phyloP scores from a whole-genome alignment of 2,329 filamentous ascomycete genomes.

The Coniella vitis region DNA sequence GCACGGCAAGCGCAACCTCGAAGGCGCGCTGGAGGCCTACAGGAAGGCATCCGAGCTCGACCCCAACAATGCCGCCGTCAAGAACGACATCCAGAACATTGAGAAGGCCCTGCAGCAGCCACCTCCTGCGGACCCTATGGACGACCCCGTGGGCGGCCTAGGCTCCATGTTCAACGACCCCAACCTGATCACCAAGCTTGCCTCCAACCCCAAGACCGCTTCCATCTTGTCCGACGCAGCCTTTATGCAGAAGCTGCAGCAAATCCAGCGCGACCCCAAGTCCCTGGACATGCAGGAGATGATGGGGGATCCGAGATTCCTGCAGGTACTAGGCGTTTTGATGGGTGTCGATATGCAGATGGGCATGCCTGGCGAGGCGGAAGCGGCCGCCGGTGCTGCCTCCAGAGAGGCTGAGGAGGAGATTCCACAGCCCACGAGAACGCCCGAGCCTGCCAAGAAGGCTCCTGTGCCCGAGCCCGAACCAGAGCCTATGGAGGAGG shows the following conservation, averaged over 20 bases:
- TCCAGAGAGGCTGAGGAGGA: slow-evolving; percentile 61
- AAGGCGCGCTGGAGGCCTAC: slow-evolving; percentile 82
- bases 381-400: slow-evolving; percentile 24
- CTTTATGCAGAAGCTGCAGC: slow-evolving; percentile 87
- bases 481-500: slow-evolving; percentile 59
- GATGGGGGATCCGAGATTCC: slow-evolving; percentile 83
- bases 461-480: slow-evolving; percentile 55
- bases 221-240: slow-evolving; percentile 69
- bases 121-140: slow-evolving; percentile 11
- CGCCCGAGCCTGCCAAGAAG: slow-evolving; percentile 46
- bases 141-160: slow-evolving; percentile 63
- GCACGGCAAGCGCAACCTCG: slow-evolving; percentile 79
- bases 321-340: slow-evolving; percentile 88
- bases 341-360: slow-evolving; percentile 91
- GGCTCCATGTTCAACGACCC: slow-evolving; percentile 93
- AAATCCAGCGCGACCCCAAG: slow-evolving; percentile 73
- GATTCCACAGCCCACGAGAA: slow-evolving; percentile 62
- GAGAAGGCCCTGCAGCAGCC: slow-evolving; percentile 74
- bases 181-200: slow-evolving; percentile 81
- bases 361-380: slow-evolving; percentile 28
- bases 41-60: slow-evolving; percentile 92
- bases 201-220: slow-evolving; percentile 89
- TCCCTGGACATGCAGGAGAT: slow-evolving; percentile 59
- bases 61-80: slow-evolving; percentile 84
- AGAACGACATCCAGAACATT: slow-evolving; percentile 78